A percentile compares a stretch with the other conserved stretches of the same genome.
phyloP scores from a whole-genome alignment of 306 rosid species.

The Urtica urens region DNA sequence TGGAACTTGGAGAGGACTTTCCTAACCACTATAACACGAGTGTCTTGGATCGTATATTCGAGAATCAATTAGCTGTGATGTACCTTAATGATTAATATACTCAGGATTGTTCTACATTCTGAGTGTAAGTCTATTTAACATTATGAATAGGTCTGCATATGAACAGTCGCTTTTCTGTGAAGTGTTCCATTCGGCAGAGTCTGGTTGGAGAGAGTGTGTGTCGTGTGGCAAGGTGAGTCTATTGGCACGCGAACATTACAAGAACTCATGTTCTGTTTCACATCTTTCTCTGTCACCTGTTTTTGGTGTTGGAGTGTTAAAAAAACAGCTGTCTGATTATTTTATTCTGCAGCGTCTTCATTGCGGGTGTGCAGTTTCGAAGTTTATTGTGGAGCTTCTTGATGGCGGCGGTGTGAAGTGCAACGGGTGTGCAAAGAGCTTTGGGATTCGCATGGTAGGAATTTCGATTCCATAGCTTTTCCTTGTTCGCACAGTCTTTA shows the following conservation, averaged over 20 bases:
- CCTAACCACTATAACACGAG: too few species aligned
- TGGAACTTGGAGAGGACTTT: neutral
- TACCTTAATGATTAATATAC: neutral
- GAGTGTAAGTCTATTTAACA: too few species aligned
- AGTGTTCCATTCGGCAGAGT: slow-evolving; percentile 60
- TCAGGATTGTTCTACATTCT: neutral
- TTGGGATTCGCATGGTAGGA: slow-evolving; percentile 48
- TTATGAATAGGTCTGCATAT: slow-evolving; percentile 74
- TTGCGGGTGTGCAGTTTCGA: slow-evolving; percentile 86
- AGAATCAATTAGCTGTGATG: too few species aligned
- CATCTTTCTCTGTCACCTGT: neutral
- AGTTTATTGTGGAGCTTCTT: slow-evolving; percentile 55
- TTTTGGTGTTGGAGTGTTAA: too few species aligned
- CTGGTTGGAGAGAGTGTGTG: slow-evolving; percentile 92
- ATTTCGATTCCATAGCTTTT: neutral
- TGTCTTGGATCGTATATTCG: too few species aligned
- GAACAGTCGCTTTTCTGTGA: slow-evolving; percentile 73
- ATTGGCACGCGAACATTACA: neutral
- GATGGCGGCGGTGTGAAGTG: slow-evolving; percentile 87
- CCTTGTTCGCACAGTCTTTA: too few species aligned
- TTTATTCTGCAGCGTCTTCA: slow-evolving; percentile 60
- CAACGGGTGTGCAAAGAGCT: slow-evolving; percentile 42
- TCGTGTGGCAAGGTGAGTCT: slow-evolving; percentile 68
- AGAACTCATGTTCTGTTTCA: slow-evolving; percentile 2
- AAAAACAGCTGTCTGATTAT: too few species aligned